A percentile compares a stretch with the other conserved stretches of the same genome.
Conservation (phyloP, 345 rosid species). For the Eucalyptus marginata region DNA sequence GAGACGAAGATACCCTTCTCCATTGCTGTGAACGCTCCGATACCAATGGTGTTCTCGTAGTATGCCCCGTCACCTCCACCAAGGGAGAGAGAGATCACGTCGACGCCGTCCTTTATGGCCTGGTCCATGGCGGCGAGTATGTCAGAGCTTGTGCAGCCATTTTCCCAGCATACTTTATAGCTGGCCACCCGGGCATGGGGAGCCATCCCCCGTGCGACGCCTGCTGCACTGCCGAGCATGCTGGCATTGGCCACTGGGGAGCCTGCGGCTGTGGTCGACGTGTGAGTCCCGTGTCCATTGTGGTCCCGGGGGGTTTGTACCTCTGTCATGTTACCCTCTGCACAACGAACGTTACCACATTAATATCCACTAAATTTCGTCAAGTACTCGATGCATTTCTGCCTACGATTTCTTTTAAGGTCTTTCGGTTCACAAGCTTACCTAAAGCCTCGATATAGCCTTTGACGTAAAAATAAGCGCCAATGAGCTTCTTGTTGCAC, state of each 20-base stretch:
- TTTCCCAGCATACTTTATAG: slow-evolving; percentile 77
- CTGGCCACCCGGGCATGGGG: slow-evolving; percentile 55
- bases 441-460: slow-evolving; percentile 57
- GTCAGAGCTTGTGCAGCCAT: slow-evolving; percentile 65
- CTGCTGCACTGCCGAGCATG: slow-evolving; percentile 65
- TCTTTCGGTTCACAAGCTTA: neutral
- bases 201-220: slow-evolving; percentile 80
- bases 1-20: slow-evolving; percentile 77
- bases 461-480: slow-evolving; percentile 59
- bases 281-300: slow-evolving; percentile 86
- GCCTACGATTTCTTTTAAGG: neutral
- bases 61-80: slow-evolving; percentile 60
- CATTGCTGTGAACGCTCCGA: slow-evolving; percentile 66
- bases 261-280: slow-evolving; percentile 76
- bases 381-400: neutral
- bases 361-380: neutral
- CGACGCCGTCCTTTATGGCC: slow-evolving; percentile 70
- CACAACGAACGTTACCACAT: neutral
- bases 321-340: slow-evolving; percentile 27
- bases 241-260: slow-evolving; percentile 58
- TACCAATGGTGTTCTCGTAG: slow-evolving; percentile 41
- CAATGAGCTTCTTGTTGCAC: slow-evolving; percentile 77
- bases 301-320: slow-evolving; percentile 54
- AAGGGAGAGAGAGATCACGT: slow-evolving; percentile 71
- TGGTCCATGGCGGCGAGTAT: slow-evolving; percentile 83